Evolutionary conservation across 2,329 filamentous ascomycete species (phyloP), one percentile per base, ranked within the genome.

Genomic region (Aschersonia sp.): DNA sequence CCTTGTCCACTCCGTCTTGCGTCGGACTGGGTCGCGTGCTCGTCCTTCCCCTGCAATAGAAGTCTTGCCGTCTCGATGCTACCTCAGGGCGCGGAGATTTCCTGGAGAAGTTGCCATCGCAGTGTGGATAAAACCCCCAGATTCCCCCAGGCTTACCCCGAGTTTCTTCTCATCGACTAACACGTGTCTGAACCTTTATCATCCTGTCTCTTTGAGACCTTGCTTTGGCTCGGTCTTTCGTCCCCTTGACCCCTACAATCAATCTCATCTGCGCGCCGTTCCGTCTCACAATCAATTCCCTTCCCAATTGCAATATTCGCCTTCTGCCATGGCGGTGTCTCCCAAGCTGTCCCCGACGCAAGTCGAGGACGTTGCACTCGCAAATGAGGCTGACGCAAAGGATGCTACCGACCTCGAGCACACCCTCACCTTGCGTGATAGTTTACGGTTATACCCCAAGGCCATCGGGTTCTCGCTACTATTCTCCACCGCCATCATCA

Each of bases 401-500:
- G n/a, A 42, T 29, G 47, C 47, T n/a, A 43, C 47, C n/a, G 44
- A 44, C 5, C 22, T 45, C 4, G 57, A 59, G 46, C 60, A 63
- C 37, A 53, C 53, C 37, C 52, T 60, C 2, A 53, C 56, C 5
- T 48, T 59, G 8, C 43, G 52, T 4, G 50, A 60, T 10, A 60
- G 60, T 2, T 49, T 63, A 4, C 51, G 53, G 1, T 52, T 53
- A 42, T 61, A 63, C 50, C 62, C 58, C 22, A 57, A 59, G 55
- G 64, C 64, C 1, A 57, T 66, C 30, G 49, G 57, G 9, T 66
- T 62, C 62, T 63, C 60, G 29, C 52, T 65, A 6, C 46, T 62
- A 9, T 52, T 68, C 8, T 64, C 62, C 30, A 57, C 58, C 43
- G 60, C 60, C 7, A 62, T 68, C 42, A 59, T 69, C 50, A 69